A percentile compares a stretch with the other conserved stretches of the same genome.
Conservation (phyloP, 179 eudicot genomes). For the Carnegiea gigantea region DNA sequence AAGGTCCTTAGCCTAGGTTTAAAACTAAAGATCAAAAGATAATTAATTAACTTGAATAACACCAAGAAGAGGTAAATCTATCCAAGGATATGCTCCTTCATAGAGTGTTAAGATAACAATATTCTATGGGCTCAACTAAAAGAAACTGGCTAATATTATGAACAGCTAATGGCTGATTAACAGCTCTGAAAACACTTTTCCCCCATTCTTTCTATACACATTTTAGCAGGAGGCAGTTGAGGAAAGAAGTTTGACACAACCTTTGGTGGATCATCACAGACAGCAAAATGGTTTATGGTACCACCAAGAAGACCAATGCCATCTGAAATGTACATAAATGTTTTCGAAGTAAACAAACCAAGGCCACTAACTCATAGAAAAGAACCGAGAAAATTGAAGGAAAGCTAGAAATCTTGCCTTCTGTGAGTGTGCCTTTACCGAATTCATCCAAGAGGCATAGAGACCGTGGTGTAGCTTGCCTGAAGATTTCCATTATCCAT, state of each 20-base stretch:
- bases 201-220: background rate
- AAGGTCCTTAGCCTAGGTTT: background rate
- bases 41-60: background rate
- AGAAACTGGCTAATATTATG: slow-evolving; percentile 8
- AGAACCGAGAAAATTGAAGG: background rate
- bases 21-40: background rate
- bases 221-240: background rate
- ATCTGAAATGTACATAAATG: slow-evolving; percentile 57
- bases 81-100: background rate
- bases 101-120: background rate
- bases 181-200: background rate
- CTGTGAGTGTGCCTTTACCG: slow-evolving; percentile 97
- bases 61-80: background rate
- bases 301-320: slow-evolving; percentile 98
- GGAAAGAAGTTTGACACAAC: slow-evolving; percentile 34
- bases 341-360: slow-evolving; percentile 1
- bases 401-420: slow-evolving; percentile 48
- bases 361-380: slow-evolving; percentile 7
- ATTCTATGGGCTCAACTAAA: background rate
- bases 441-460: slow-evolving; percentile 94
- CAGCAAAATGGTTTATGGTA: slow-evolving; percentile 70
- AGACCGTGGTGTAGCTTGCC: slow-evolving; percentile 87
- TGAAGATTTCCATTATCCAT: slow-evolving; percentile 22
- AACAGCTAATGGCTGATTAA: slow-evolving; percentile 6
- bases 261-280: slow-evolving; percentile 78